Base-by-base conservation (phyloP, 345 rosid species). In the Ailanthus altissimus region DNA sequence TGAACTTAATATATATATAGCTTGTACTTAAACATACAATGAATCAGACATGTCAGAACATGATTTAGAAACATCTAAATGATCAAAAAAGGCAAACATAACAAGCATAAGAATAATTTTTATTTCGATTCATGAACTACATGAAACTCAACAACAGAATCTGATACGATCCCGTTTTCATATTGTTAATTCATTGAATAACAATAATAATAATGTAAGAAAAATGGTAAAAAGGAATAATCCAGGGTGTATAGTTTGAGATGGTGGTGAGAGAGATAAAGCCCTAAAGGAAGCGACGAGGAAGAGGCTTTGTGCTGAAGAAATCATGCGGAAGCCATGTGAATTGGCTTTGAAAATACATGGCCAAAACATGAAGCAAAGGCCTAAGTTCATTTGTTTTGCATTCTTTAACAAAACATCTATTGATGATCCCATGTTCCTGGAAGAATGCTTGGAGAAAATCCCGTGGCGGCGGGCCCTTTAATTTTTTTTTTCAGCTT, bases 291-390 rank as follows among this genome's bases (percentile, higher is more conserved):
- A 73, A 73, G 67, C 38, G 28, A 57, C 49, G 20, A 20, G 43
- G 46, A 47, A 61, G 47, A 9, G 42, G 43, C 8, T 32, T 57
- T 43, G 38, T 62, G 70, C 7, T 40, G 49, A 32, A 51, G 77
- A 21, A 49, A 62, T 62, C 77, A 75, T 50, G 46, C 46, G 68
- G 25, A 12, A 46, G 57, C 71, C 71, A 63, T 50, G 77, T 75
- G 77, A 43, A 54, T 38, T 53, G 45, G n/a, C 3, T 1, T 15
- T 46, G 23, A 18, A 9, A 43, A 47, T 14, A 25, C 42, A 73
- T 32, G 6, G 56, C 61, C 61, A 36, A 47, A 75, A 75, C 62
- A 64, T 38, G 49, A 75, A 75, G 78, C 78, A 75, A 62, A 57
- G 20, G 16, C 9, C 25, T 5, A 43, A 47, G 10, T 50, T 26